Conservation (phyloP, 2,329 filamentous ascomycete species). For the Exophiala viscosa region DNA sequence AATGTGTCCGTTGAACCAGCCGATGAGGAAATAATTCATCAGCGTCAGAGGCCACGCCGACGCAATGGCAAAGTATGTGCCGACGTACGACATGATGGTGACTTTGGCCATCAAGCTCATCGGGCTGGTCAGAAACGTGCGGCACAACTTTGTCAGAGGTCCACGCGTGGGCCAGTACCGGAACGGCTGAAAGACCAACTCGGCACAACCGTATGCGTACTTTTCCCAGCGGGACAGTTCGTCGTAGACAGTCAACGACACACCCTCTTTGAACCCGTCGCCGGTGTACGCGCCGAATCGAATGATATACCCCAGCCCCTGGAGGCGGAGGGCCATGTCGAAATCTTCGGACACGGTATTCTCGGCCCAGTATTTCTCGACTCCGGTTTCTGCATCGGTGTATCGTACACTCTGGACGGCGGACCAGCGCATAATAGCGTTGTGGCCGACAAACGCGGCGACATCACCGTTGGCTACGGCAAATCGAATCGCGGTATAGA, state of each 20-base stretch:
- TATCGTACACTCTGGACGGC: slow-evolving; percentile 59
- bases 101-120: slow-evolving; percentile 60
- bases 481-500: slow-evolving; percentile 70
- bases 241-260: slow-evolving; percentile 79
- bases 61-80: slow-evolving; percentile 69
- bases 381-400: slow-evolving; percentile 37
- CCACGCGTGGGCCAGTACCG: slow-evolving; percentile 68
- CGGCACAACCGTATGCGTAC: slow-evolving; percentile 79
- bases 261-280: slow-evolving; percentile 72
- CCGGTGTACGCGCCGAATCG: slow-evolving; percentile 66
- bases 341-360: slow-evolving; percentile 74
- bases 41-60: slow-evolving; percentile 63
- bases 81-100: slow-evolving; percentile 68
- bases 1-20: slow-evolving; percentile 65
- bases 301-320: slow-evolving; percentile 65
- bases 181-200: slow-evolving; percentile 75
- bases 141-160: slow-evolving; percentile 76
- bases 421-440: slow-evolving; percentile 69
- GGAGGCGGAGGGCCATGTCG: slow-evolving; percentile 68
- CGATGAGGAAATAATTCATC: slow-evolving; percentile 67
- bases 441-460: slow-evolving; percentile 73
- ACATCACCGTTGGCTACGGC: slow-evolving; percentile 68
- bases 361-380: slow-evolving; percentile 71
- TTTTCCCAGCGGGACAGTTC: slow-evolving; percentile 84
- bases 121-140: slow-evolving; percentile 66